phyloP scores from a whole-genome alignment of 352 stramenopile species.

The Paralagenidium karlingii region DNA sequence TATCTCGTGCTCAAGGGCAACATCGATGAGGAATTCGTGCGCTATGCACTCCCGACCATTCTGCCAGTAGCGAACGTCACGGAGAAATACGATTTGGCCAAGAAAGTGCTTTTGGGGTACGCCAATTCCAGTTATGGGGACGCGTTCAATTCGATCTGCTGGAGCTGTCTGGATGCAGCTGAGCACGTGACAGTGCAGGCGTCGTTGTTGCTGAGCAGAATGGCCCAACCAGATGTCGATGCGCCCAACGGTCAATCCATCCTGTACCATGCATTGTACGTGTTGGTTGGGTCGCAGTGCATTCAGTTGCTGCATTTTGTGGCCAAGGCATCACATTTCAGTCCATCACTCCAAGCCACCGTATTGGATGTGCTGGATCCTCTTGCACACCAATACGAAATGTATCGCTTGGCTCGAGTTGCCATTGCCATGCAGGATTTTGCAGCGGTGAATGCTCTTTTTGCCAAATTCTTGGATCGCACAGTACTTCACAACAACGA shows the following conservation, averaged over 20 bases:
- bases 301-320: slow-evolving; percentile 59
- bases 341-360: slow-evolving; percentile 27
- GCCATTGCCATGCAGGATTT: too few species aligned
- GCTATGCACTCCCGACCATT: slow-evolving; percentile 38
- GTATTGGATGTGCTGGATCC: slow-evolving; percentile 27
- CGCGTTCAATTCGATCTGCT: slow-evolving; percentile 47
- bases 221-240: slow-evolving; percentile 15
- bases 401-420: slow-evolving; percentile 46
- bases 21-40: slow-evolving; percentile 43
- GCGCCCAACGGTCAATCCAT: background rate
- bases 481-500: too few species aligned
- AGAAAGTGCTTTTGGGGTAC: slow-evolving; percentile 35
- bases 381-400: slow-evolving; percentile 22
- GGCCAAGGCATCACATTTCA: slow-evolving; percentile 49
- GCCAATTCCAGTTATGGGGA: slow-evolving; percentile 38
- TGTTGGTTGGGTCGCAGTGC: slow-evolving; percentile 38
- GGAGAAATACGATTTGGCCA: slow-evolving; percentile 39
- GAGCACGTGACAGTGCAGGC: slow-evolving; percentile 58
- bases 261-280: slow-evolving; percentile 21
- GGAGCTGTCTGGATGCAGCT: slow-evolving; percentile 50
- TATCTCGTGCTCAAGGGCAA: slow-evolving; percentile 34
- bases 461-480: too few species aligned
- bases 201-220: slow-evolving; percentile 36
- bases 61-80: slow-evolving; percentile 37
- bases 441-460: too few species aligned